Evolutionary conservation across 2,329 filamentous ascomycete genomes (phyloP).

Genomic region (Fusarium nematophilum): DNA sequence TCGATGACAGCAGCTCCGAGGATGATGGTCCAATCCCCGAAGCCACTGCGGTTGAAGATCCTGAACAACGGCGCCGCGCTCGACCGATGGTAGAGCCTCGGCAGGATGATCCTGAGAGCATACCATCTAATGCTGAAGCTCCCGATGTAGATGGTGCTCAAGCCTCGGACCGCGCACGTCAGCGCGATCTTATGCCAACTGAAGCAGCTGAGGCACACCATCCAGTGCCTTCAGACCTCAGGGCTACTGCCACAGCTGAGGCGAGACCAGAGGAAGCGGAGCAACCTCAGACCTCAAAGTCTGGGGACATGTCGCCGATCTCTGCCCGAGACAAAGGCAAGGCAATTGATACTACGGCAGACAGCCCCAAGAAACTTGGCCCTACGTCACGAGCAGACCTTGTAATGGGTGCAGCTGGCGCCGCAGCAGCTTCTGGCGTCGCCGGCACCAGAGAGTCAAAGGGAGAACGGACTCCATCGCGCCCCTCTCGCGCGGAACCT

Average conservation of each 20-base stretch:
- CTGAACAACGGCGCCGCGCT: neutral
- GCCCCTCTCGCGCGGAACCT: slow-evolving; percentile 31
- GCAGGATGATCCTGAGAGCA: slow-evolving; percentile 10
- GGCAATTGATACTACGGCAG: slow-evolving; percentile 8
- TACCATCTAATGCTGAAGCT: slow-evolving; percentile 12
- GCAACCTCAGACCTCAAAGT: slow-evolving; percentile 10
- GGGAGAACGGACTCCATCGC: slow-evolving; percentile 11
- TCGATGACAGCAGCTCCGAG: slow-evolving; percentile 4
- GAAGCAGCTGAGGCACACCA: slow-evolving; percentile 11
- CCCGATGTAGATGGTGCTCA: slow-evolving; percentile 27
- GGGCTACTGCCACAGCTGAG: neutral
- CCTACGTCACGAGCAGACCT: slow-evolving; percentile 19
- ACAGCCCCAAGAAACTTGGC: slow-evolving; percentile 24
- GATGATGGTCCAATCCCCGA: slow-evolving; percentile 1
- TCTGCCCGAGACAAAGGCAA: slow-evolving; percentile 35
- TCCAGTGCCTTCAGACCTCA: neutral
- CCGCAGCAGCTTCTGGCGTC: neutral
- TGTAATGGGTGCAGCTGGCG: neutral
- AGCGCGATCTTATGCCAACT: slow-evolving; percentile 7
- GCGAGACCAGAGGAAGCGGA: slow-evolving; percentile 12
- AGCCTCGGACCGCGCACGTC: slow-evolving; percentile 6
- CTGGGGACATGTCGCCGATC: slow-evolving; percentile 32
- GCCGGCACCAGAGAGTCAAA: slow-evolving; percentile 14
- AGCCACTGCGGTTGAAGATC: neutral
- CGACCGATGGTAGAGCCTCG: neutral